Evolutionary conservation across 164 flowering plant genomes (phyloP).

Genomic region (Amborella trichopoda): DNA sequence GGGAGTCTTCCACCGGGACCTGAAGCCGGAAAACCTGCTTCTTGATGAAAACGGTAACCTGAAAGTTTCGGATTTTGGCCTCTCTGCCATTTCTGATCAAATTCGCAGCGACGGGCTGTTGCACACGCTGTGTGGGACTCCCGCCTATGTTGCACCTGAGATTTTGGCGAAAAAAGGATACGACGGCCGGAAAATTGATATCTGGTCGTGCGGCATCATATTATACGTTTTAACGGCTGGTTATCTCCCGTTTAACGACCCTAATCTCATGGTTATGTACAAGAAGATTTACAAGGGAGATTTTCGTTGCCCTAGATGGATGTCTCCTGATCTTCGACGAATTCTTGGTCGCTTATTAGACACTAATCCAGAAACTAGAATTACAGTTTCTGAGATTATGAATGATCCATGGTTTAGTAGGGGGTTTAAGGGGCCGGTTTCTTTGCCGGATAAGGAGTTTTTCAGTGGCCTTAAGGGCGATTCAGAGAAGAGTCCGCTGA

Average conservation of each 20-base stretch:
- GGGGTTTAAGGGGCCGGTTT: slow-evolving; percentile 19
- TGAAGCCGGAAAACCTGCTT: slow-evolving; percentile 64
- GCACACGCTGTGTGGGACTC: slow-evolving; percentile 69
- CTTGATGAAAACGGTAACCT: slow-evolving; percentile 51
- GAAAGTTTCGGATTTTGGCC: slow-evolving; percentile 59
- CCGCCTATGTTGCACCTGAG: slow-evolving; percentile 73
- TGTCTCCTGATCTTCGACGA: slow-evolving; percentile 38
- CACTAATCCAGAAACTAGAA: slow-evolving; percentile 38
- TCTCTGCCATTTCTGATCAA: slow-evolving; percentile 45
- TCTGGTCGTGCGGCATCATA: slow-evolving; percentile 70
- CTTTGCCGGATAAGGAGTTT: too few relatives aligned
- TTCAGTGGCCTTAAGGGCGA: too few relatives aligned
- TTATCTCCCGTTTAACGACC: slow-evolving; percentile 56
- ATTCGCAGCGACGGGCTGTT: slow-evolving; percentile 39
- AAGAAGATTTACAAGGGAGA: slow-evolving; percentile 51
- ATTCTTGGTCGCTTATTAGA: slow-evolving; percentile 40
- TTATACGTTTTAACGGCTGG: slow-evolving; percentile 50
- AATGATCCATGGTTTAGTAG: slow-evolving; percentile 42
- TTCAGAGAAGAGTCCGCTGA: not conserved
- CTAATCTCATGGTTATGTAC: slow-evolving; percentile 52
- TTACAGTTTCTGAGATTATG: slow-evolving; percentile 42
- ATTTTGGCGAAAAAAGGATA: slow-evolving; percentile 53
- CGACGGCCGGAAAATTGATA: slow-evolving; percentile 46
- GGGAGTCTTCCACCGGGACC: slow-evolving; percentile 60
- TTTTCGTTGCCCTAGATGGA: slow-evolving; percentile 53